Evolutionary conservation across 176 grass and related monocot genomes (phyloP).

Genomic region (Saccharum officinarum): DNA sequence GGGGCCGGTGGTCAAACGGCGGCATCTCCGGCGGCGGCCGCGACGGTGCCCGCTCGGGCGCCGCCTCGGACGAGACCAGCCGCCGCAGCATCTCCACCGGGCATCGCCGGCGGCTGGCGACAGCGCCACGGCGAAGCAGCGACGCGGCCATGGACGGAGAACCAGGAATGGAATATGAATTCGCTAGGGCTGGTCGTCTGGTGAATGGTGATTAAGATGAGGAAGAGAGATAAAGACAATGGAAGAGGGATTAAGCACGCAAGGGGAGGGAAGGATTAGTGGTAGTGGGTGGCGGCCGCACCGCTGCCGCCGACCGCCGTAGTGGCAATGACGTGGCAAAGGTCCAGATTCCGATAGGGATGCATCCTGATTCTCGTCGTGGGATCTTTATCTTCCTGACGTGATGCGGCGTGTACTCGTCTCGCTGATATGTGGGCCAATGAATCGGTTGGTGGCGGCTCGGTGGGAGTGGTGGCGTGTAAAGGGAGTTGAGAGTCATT

Average conservation of each 20-base stretch:
- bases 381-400: background rate
- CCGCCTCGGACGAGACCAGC: conserved; percentile 46
- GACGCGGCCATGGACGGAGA: conserved; percentile 37
- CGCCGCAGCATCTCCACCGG: conserved; percentile 28
- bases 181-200: background rate
- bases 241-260: conserved; percentile 2
- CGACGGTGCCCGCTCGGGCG: conserved; percentile 5
- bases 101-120: background rate
- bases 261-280: background rate
- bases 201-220: background rate
- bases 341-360: conserved; percentile 26
- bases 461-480: background rate
- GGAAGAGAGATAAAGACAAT: background rate
- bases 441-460: too few relatives aligned
- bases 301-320: background rate
- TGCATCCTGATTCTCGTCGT: background rate
- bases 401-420: background rate
- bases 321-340: conserved; percentile 43
- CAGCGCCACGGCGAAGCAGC: conserved; percentile 28
- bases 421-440: background rate
- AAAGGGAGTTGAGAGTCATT: background rate
- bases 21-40: conserved; percentile 54
- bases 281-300: background rate
- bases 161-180: background rate
- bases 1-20: conserved; percentile 73